Percentiles rank a stretch among this genome's conserved stretches.
phyloP scores from a whole-genome alignment of 257 asterid species.

The Ophiorrhiza pumila region DNA sequence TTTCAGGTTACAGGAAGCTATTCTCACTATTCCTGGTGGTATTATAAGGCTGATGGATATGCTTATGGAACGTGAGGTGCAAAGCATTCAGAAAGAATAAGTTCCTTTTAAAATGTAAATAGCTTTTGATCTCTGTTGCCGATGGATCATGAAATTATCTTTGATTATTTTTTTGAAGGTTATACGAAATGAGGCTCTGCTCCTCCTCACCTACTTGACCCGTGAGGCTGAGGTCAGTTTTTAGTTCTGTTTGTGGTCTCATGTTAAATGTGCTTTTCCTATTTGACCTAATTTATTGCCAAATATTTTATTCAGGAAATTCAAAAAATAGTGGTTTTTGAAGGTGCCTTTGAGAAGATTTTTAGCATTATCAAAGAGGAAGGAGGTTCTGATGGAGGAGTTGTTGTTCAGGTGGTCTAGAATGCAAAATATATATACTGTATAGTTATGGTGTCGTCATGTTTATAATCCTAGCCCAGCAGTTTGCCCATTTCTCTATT shows the following conservation, averaged over 20 bases:
- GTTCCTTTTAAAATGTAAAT: not conserved
- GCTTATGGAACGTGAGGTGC: constrained; percentile 99
- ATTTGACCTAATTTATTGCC: constrained; percentile 12
- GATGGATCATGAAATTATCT: constrained; percentile 4
- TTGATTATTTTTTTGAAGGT: constrained; percentile 40
- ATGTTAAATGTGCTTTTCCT: not conserved
- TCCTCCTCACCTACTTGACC: constrained; percentile 89
- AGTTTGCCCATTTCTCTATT: not conserved
- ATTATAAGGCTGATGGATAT: constrained; percentile 94
- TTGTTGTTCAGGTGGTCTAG: constrained; percentile 82
- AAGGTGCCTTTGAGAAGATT: constrained; percentile 95
- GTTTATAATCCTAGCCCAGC: not conserved
- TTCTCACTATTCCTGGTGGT: constrained; percentile 84
- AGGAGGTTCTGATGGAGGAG: constrained; percentile 98
- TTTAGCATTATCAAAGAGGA: constrained; percentile 90
- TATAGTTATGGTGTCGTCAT: not conserved
- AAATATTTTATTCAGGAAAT: constrained; percentile 63
- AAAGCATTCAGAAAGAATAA: constrained; percentile 17
- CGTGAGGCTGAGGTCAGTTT: constrained; percentile 91
- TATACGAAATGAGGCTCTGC: constrained; percentile 82
- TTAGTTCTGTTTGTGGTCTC: not conserved
- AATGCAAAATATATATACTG: not conserved
- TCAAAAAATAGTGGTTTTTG: constrained; percentile 96
- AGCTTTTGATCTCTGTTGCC: not conserved
- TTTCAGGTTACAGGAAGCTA: constrained; percentile 94